Conservation (phyloP, 345 rosid species). For the Pistacia atlantica region DNA sequence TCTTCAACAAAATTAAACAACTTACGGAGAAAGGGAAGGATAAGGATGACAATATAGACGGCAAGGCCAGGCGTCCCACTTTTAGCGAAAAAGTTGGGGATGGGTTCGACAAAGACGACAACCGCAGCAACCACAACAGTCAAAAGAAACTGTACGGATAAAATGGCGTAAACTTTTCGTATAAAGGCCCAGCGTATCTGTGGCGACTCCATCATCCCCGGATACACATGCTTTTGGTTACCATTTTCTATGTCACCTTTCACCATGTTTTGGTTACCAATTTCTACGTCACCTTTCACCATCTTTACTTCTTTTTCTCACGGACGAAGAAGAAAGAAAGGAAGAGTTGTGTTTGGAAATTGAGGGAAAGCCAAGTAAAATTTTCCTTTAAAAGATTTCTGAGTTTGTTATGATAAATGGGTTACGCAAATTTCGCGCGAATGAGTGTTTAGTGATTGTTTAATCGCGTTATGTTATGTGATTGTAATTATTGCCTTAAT, state of each 20-base stretch:
- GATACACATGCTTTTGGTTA: constrained; percentile 24
- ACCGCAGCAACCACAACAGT: constrained; percentile 47
- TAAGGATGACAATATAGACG: constrained; percentile 33
- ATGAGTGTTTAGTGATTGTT: too few relatives aligned
- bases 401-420: not conserved
- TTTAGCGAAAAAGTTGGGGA: constrained; percentile 41
- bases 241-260: constrained; percentile 26
- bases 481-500: too few relatives aligned
- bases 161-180: constrained; percentile 55
- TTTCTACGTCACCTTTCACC: constrained; percentile 33
- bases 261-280: not conserved
- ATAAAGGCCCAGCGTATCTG: constrained; percentile 73
- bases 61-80: constrained; percentile 36
- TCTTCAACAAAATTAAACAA: not conserved
- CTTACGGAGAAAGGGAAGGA: constrained; percentile 45
- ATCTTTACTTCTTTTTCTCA: constrained; percentile 11
- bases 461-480: not conserved
- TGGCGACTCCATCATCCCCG: constrained; percentile 52
- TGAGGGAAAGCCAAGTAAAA: too few relatives aligned
- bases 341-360: not conserved
- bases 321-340: not conserved
- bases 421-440: not conserved
- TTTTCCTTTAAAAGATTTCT: too few relatives aligned
- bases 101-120: constrained; percentile 37
- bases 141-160: constrained; percentile 46